Evolutionary conservation across 148 eudicot species (phyloP).

Genomic region (Vaccinium myrtillus): DNA sequence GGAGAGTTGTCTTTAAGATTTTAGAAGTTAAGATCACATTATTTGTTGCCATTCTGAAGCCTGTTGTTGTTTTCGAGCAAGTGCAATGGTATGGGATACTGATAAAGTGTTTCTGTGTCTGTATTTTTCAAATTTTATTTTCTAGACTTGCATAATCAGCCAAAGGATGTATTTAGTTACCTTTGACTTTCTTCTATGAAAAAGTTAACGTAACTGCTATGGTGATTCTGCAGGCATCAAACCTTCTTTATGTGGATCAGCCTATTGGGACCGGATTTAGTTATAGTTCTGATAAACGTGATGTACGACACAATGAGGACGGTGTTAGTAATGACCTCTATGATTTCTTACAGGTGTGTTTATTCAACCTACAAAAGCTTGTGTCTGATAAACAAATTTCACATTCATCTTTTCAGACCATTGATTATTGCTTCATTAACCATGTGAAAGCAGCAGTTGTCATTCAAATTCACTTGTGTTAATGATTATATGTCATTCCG

Average conservation of each 20-base stretch:
- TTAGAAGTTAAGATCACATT: background rate
- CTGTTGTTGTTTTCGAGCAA: background rate
- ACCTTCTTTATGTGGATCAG: constrained; percentile 79
- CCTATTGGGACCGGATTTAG: constrained; percentile 93
- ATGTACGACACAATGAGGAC: constrained; percentile 63
- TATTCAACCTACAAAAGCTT: background rate
- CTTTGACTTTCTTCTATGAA: no score
- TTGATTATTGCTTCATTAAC: background rate
- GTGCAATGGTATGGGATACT: background rate
- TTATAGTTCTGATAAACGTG: constrained; percentile 66
- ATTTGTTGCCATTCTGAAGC: constrained; percentile 1
- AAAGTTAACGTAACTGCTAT: background rate
- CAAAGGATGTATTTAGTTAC: background rate
- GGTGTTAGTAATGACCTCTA: constrained; percentile 85
- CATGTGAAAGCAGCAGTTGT: background rate
- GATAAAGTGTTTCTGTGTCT: no score
- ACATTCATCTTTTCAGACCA: background rate
- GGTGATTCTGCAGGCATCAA: constrained; percentile 58
- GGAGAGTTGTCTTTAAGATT: background rate
- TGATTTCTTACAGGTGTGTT: constrained; percentile 71
- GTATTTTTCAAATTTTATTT: no score
- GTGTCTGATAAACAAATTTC: constrained; percentile 2
- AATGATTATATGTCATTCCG: background rate
- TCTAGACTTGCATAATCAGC: background rate
- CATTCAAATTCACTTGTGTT: background rate